Conservation (phyloP, 371 early-diverging fungal genomes). For the Mucor ambiguus region DNA sequence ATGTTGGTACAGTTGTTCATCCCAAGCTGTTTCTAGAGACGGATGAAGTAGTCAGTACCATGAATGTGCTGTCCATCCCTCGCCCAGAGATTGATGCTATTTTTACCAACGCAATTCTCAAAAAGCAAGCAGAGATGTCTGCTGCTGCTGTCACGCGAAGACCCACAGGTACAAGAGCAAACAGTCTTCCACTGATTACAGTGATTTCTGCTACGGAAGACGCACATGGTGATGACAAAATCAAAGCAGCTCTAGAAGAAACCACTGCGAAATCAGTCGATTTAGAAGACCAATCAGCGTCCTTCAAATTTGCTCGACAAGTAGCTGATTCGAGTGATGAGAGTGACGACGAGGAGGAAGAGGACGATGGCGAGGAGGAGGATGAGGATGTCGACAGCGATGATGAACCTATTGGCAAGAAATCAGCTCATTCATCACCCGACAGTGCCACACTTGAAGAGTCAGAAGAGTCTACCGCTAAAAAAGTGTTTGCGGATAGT, state of each 20-base stretch:
- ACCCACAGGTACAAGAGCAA: slow-evolving; percentile 34
- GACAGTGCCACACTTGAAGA: background rate
- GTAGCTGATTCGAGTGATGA: slow-evolving; percentile 55
- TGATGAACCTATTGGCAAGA: slow-evolving; percentile 46
- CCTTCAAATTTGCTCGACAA: slow-evolving; percentile 36
- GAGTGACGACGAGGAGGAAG: slow-evolving; percentile 39
- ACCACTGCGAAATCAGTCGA: slow-evolving; percentile 9
- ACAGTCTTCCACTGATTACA: slow-evolving; percentile 46
- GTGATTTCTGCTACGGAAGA: slow-evolving; percentile 25
- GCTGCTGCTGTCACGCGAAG: slow-evolving; percentile 6
- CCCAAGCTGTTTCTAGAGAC: slow-evolving; percentile 37
- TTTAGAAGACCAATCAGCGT: slow-evolving; percentile 6
- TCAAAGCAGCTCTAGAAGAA: background rate
- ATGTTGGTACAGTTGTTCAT: slow-evolving; percentile 8
- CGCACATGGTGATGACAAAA: background rate
- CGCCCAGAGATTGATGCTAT: slow-evolving; percentile 11
- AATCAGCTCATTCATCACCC: slow-evolving; percentile 4
- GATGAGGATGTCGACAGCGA: slow-evolving; percentile 40
- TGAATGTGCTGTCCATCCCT: slow-evolving; percentile 17
- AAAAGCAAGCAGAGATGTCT: slow-evolving; percentile 6
- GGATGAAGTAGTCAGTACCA: slow-evolving; percentile 28
- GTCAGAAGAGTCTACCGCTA: background rate
- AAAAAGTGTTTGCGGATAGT: slow-evolving; percentile 26
- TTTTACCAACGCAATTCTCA: slow-evolving; percentile 12
- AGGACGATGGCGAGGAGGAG: slow-evolving; percentile 31